These are phyloP conservation scores for Quercus mongolica DNA, from an alignment of 306 rosid species.

Conservation along the genomic window DNA sequence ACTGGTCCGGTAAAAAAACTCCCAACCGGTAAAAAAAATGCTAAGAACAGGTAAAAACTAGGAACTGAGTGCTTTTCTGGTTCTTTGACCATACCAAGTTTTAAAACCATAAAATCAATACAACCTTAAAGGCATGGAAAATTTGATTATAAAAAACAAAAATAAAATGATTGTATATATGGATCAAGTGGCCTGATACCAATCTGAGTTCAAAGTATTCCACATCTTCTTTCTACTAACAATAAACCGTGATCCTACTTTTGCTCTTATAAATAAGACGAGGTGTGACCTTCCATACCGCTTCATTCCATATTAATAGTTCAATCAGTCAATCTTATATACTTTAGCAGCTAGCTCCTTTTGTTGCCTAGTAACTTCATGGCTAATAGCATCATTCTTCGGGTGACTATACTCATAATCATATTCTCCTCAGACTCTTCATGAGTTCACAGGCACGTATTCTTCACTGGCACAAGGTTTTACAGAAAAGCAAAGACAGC, in stretches of 20 bases:
- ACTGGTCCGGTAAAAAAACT: too few species aligned
- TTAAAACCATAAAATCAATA: background rate
- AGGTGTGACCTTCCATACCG: slow-evolving; percentile 2
- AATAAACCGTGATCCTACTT: background rate
- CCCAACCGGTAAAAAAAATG: too few species aligned
- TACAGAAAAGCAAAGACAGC: slow-evolving; percentile 23
- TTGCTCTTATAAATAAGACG: slow-evolving; percentile 21
- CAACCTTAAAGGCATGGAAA: background rate
- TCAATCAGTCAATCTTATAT: background rate
- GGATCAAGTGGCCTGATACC: background rate
- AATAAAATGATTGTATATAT: background rate
- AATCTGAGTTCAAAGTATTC: background rate
- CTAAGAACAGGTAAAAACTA: too few species aligned
- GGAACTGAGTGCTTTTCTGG: too few species aligned
- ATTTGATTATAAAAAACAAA: background rate
- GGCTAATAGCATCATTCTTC: slow-evolving; percentile 16
- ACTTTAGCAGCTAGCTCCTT: background rate
- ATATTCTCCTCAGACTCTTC: slow-evolving; percentile 11
- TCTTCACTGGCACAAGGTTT: slow-evolving; percentile 19
- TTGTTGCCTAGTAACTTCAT: slow-evolving; percentile 4
- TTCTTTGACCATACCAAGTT: too few species aligned
- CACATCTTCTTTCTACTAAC: background rate
- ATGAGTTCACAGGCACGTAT: slow-evolving; percentile 33
- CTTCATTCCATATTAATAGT: background rate
- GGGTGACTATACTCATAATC: slow-evolving; percentile 15